Evolutionary conservation across 2,329 filamentous ascomycete species (phyloP).

Genomic region (Alternaria viburni): DNA sequence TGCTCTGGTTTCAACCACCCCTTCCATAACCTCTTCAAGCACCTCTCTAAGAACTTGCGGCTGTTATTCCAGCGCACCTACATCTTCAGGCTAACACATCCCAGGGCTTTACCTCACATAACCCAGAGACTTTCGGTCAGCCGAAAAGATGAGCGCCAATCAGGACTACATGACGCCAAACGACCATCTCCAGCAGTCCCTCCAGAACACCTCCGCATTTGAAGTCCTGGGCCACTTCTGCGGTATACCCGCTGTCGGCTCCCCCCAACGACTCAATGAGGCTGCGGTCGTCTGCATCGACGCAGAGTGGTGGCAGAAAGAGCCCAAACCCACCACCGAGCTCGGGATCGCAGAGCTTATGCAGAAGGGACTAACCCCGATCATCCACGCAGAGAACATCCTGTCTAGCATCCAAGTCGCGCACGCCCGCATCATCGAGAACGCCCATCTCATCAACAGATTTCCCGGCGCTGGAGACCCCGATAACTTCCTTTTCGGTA

Average conservation of each 20-base stretch:
- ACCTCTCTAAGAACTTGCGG: not conserved
- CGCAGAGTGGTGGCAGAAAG: constrained; percentile 24
- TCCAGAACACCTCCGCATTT: not conserved
- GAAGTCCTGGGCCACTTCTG: constrained; percentile 13
- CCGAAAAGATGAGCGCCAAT: not conserved
- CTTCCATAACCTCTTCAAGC: not conserved
- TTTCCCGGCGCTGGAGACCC: constrained; percentile 18
- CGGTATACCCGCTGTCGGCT: not conserved
- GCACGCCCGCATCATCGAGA: constrained; percentile 17
- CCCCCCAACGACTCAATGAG: constrained; percentile 2
- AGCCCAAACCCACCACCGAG: constrained; percentile 23
- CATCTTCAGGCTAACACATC: not conserved
- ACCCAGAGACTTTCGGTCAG: not conserved
- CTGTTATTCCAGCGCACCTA: not conserved
- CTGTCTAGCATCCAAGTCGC: constrained; percentile 10
- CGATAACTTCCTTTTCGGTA: constrained; percentile 22
- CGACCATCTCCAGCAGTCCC: not conserved
- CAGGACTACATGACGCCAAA: not conserved
- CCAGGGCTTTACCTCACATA: not conserved
- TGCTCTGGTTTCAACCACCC: not conserved
- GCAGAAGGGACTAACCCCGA: not conserved
- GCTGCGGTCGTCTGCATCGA: constrained; percentile 16
- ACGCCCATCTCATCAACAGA: constrained; percentile 20
- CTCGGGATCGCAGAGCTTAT: constrained; percentile 22
- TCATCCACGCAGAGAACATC: constrained; percentile 14